Percentiles rank a stretch among this genome's conserved stretches.
phyloP scores from a whole-genome alignment of 176 grass and related monocot genomes.

The Cenchrus fungigraminus region DNA sequence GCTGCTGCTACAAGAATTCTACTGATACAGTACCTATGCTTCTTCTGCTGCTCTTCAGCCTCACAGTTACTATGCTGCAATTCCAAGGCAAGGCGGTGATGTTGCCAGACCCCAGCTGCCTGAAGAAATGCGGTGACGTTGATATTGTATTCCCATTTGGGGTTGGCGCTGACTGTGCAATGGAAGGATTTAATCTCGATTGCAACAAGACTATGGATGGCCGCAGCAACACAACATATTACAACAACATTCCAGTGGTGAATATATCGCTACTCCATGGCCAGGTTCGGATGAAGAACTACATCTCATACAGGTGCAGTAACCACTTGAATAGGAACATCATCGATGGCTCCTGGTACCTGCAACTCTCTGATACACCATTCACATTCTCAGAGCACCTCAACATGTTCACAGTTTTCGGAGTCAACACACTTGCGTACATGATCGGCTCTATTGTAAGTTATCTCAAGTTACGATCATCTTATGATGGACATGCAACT shows the following conservation, averaged over 20 bases:
- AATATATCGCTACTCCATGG: constrained; percentile 15
- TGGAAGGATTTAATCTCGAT: background rate
- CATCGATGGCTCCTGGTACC: too few species aligned
- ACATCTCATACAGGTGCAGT: background rate
- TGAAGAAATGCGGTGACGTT: background rate
- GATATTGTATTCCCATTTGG: constrained; percentile 19
- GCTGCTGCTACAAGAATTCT: background rate
- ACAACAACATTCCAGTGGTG: background rate
- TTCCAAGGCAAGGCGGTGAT: background rate
- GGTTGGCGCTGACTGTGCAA: constrained; percentile 2
- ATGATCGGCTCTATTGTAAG: background rate
- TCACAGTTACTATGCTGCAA: background rate
- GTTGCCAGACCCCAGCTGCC: constrained; percentile 7
- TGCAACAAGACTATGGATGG: constrained; percentile 13
- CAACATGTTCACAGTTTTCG: constrained; percentile 24
- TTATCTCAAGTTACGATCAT: background rate
- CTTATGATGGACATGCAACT: background rate
- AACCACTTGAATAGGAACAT: background rate
- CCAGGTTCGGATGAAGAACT: background rate
- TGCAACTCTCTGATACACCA: too few species aligned
- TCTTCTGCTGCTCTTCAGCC: constrained; percentile 19
- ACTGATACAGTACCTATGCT: background rate
- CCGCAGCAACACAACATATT: background rate
- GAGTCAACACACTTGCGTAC: constrained; percentile 20
- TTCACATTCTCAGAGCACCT: background rate